Evolutionary conservation across 176 grass and related monocot genomes (phyloP).

Genomic region (Lolium multiflorum): DNA sequence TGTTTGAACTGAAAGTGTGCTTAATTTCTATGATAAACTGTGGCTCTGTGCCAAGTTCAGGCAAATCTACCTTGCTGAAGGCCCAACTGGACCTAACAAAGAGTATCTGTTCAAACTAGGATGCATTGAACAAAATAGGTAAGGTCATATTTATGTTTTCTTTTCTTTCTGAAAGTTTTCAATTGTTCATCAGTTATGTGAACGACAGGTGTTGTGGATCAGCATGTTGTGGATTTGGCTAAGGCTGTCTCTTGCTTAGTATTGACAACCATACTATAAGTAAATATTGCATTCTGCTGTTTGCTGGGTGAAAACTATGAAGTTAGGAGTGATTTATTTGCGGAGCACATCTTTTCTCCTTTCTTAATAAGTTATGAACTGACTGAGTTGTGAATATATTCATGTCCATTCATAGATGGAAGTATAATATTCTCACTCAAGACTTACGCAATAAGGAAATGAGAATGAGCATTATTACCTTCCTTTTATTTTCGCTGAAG

Average conservation of each 20-base stretch:
- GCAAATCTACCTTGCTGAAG: slow-evolving; percentile 81
- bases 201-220: slow-evolving; percentile 69
- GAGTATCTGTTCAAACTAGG: slow-evolving; percentile 93
- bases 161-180: not conserved
- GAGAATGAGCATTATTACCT: not conserved
- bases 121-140: slow-evolving; percentile 78
- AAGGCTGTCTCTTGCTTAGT: slow-evolving; percentile 58
- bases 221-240: slow-evolving; percentile 76
- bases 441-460: not conserved
- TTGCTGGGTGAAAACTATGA: slow-evolving; percentile 3
- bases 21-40: not conserved
- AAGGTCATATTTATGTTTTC: not conserved
- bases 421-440: not conserved
- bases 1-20: slow-evolving; percentile 29
- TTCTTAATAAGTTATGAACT: not conserved
- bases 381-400: slow-evolving; percentile 5
- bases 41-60: slow-evolving; percentile 39
- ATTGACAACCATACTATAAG: not conserved
- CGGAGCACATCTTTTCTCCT: slow-evolving; percentile 14
- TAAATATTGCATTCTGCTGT: not conserved
- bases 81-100: slow-evolving; percentile 89
- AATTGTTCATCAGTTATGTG: not conserved
- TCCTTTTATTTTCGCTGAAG: not conserved
- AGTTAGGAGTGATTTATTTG: slow-evolving; percentile 1
- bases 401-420: not conserved